Percentiles rank a stretch among this genome's conserved stretches.
Evolutionary conservation across 2,329 filamentous ascomycete species (phyloP).

Genomic region (Venturiaceae sp.): DNA sequence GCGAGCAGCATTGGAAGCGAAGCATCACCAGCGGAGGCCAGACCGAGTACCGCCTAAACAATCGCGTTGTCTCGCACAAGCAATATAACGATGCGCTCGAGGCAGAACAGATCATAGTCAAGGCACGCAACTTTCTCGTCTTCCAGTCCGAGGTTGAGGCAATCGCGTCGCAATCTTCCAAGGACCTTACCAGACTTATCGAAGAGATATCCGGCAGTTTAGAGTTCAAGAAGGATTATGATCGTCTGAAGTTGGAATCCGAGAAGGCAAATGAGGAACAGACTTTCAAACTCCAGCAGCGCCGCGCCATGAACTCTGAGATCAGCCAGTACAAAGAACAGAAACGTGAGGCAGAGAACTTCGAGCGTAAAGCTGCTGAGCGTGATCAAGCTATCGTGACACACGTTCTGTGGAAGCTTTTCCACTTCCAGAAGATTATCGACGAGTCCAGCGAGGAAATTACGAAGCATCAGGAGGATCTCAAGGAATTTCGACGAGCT

Average conservation of each 20-base stretch:
- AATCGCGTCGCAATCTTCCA: slow-evolving; percentile 89
- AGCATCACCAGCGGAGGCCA: slow-evolving; percentile 79
- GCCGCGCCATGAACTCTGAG: slow-evolving; percentile 91
- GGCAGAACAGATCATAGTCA: slow-evolving; percentile 92
- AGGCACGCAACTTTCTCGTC: slow-evolving; percentile 93
- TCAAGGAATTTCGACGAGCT: slow-evolving; percentile 84
- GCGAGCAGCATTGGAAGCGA: slow-evolving; percentile 93
- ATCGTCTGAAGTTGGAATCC: slow-evolving; percentile 74
- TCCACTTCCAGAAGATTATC: slow-evolving; percentile 88
- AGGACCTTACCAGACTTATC: slow-evolving; percentile 85
- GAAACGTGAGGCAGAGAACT: slow-evolving; percentile 90
- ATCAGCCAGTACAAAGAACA: slow-evolving; percentile 97
- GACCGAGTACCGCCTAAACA: slow-evolving; percentile 97
- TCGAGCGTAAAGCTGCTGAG: slow-evolving; percentile 81
- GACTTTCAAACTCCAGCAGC: slow-evolving; percentile 76
- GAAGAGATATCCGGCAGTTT: slow-evolving; percentile 96
- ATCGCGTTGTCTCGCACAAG: slow-evolving; percentile 74
- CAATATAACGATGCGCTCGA: slow-evolving; percentile 93
- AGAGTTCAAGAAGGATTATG: slow-evolving; percentile 91
- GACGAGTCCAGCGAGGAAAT: slow-evolving; percentile 87
- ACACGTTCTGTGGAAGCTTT: slow-evolving; percentile 93
- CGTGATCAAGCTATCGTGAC: slow-evolving; percentile 85
- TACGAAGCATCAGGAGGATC: slow-evolving; percentile 83
- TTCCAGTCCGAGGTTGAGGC: slow-evolving; percentile 98
- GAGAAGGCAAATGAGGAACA: slow-evolving; percentile 85